A percentile compares a stretch with the other conserved stretches of the same genome.
These are phyloP conservation scores for Diplodia mutila DNA, from an alignment of 2,329 filamentous ascomycete species.

Conservation along the genomic window DNA sequence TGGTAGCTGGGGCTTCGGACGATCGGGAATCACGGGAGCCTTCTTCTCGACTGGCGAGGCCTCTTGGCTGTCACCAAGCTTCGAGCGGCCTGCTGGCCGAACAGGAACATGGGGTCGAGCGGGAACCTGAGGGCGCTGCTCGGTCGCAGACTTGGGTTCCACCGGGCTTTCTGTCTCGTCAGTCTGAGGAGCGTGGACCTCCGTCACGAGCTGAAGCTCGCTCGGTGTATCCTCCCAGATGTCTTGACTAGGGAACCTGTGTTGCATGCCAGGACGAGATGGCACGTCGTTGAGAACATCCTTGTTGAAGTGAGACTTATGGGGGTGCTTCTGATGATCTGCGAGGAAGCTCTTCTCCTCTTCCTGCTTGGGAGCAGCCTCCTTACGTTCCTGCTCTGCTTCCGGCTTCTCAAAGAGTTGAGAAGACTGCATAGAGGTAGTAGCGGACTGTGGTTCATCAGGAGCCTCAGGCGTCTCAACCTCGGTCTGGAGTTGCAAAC, in stretches of 20 bases:
- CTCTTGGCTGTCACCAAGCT: slow-evolving; percentile 27
- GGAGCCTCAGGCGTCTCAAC: slow-evolving; percentile 78
- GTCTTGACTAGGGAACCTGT: slow-evolving; percentile 87
- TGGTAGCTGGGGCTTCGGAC: slow-evolving; percentile 68
- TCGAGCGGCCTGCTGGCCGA: slow-evolving; percentile 35
- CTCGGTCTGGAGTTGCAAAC: slow-evolving; percentile 74
- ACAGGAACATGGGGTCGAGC: slow-evolving; percentile 38
- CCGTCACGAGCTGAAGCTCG: slow-evolving; percentile 77
- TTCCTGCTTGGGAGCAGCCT: slow-evolving; percentile 45
- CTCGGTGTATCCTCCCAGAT: slow-evolving; percentile 95
- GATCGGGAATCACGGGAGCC: slow-evolving; percentile 57
- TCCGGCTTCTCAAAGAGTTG: slow-evolving; percentile 51
- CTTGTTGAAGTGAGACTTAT: slow-evolving; percentile 61
- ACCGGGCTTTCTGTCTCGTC: slow-evolving; percentile 43
- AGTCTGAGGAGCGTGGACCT: slow-evolving; percentile 59
- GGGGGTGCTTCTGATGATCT: slow-evolving; percentile 59
- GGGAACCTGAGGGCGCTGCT: slow-evolving; percentile 31
- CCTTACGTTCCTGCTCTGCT: slow-evolving; percentile 55
- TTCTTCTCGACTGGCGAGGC: slow-evolving; percentile 56
- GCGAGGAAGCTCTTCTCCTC: slow-evolving; percentile 49
- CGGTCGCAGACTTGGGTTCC: slow-evolving; percentile 13
- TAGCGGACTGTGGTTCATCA: slow-evolving; percentile 49
- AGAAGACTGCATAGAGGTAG: slow-evolving; percentile 35
- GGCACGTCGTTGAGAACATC: slow-evolving; percentile 51
- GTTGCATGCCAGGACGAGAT: slow-evolving; percentile 61